These are phyloP conservation scores for Blastomyces gilchristii DNA, from an alignment of 2,329 filamentous ascomycete genomes.

Conservation along the genomic window DNA sequence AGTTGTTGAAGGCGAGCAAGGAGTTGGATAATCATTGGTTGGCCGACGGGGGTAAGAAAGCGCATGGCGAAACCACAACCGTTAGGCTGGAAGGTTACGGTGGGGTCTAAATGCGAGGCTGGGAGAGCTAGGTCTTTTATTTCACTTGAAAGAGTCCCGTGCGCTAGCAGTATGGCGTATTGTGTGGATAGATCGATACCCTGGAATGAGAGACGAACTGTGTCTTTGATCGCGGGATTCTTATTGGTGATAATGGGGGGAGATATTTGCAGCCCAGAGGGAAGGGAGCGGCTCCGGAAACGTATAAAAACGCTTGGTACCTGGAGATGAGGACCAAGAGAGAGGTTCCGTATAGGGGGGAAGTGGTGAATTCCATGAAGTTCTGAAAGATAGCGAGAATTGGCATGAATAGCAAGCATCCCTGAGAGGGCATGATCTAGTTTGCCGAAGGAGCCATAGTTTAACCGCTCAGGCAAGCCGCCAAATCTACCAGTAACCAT, in stretches of 20 bases:
- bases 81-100: constrained; percentile 26
- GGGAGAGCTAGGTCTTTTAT: constrained; percentile 22
- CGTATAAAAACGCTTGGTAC: constrained; percentile 29
- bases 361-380: constrained; percentile 10
- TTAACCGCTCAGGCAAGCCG: constrained; percentile 15
- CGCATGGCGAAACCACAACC: constrained; percentile 31
- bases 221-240: constrained; percentile 25
- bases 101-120: constrained; percentile 22
- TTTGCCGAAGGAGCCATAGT: constrained; percentile 26
- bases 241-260: constrained; percentile 21
- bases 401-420: constrained; percentile 30
- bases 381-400: constrained; percentile 15
- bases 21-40: constrained; percentile 26
- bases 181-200: constrained; percentile 28
- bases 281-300: constrained; percentile 25
- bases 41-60: constrained; percentile 28
- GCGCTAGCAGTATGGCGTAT: constrained; percentile 27
- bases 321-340: constrained; percentile 22
- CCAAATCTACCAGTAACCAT: constrained; percentile 23
- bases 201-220: constrained; percentile 30
- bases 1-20: constrained; percentile 31
- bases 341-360: constrained; percentile 24
- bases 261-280: constrained; percentile 22
- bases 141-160: constrained; percentile 25
- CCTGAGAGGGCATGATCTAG: constrained; percentile 29